phyloP scores from a whole-genome alignment of 768 basidiomycete genomes.

The Auricularia cornea region DNA sequence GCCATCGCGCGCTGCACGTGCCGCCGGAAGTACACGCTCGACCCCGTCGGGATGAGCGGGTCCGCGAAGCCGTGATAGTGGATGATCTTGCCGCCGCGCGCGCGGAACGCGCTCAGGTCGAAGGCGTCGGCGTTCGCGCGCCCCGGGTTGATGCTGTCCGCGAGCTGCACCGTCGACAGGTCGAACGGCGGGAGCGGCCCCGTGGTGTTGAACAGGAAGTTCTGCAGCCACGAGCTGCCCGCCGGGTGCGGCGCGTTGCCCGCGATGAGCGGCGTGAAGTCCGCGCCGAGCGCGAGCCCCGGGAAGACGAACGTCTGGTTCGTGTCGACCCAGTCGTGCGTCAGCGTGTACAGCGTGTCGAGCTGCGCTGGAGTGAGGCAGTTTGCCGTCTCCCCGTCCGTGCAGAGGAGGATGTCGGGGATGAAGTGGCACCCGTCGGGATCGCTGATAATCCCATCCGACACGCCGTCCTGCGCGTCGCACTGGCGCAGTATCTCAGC shows the following conservation, averaged over 20 bases:
- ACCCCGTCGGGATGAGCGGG: conserved; percentile 18
- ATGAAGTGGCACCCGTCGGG: neutral
- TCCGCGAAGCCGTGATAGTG: conserved; percentile 16
- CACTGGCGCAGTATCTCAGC: neutral
- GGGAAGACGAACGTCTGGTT: neutral
- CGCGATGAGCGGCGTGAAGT: neutral
- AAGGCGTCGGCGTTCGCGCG: neutral
- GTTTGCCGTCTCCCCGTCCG: neutral
- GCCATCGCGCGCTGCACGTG: conserved; percentile 14
- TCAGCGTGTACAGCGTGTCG: neutral
- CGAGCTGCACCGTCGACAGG: neutral
- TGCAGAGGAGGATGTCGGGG: neutral
- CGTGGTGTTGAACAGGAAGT: neutral
- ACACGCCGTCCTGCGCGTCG: neutral
- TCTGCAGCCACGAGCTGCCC: neutral
- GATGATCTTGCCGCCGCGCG: conserved; percentile 19
- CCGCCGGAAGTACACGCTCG: conserved; percentile 18
- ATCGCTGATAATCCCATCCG: neutral
- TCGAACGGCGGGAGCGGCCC: neutral
- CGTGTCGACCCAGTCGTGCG: neutral
- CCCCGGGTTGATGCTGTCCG: neutral
- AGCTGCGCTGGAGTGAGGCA: neutral
- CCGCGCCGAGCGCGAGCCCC: neutral
- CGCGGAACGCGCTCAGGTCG: conserved; percentile 14
- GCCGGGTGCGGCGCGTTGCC: neutral